Conservation (phyloP, 768 basidiomycete species). For the Suillus placidus region DNA sequence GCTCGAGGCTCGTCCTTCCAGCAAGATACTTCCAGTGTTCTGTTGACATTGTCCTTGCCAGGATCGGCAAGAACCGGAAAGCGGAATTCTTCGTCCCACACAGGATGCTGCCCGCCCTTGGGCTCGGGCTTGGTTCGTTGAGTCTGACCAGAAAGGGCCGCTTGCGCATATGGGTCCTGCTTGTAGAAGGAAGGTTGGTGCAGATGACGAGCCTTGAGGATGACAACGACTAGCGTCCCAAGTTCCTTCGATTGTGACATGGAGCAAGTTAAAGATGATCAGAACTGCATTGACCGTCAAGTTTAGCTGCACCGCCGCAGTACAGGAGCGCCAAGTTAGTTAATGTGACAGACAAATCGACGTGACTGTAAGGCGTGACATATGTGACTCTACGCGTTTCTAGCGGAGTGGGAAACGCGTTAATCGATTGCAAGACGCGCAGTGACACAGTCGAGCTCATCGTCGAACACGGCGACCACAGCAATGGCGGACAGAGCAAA, state of each 20-base stretch:
- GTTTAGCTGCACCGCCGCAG: not conserved
- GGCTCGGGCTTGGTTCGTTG: constrained; percentile 74
- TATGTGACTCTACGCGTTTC: constrained; percentile 3
- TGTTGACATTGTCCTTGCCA: constrained; percentile 46
- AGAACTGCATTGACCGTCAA: not conserved
- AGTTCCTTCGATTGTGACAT: constrained; percentile 49
- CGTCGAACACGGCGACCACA: constrained; percentile 9
- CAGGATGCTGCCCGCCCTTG: constrained; percentile 91
- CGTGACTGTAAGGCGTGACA: not conserved
- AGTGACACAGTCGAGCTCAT: not conserved
- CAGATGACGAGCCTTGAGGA: constrained; percentile 84
- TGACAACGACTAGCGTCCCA: constrained; percentile 83
- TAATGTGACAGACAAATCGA: not conserved
- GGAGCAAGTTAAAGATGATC: constrained; percentile 13
- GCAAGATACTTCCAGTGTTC: constrained; percentile 73
- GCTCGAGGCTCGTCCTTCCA: constrained; percentile 76
- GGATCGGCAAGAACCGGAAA: constrained; percentile 68
- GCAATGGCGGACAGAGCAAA: constrained; percentile 33
- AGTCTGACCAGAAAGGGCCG: constrained; percentile 58
- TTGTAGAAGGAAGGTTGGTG: constrained; percentile 89
- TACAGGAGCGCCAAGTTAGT: not conserved
- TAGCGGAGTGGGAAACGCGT: constrained; percentile 24
- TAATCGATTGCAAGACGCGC: constrained; percentile 21
- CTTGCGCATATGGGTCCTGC: constrained; percentile 84
- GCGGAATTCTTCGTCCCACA: constrained; percentile 89